These are phyloP conservation scores for Allomyces macrogynus DNA, from an alignment of 192 early-diverging fungal species.

Conservation along the genomic window DNA sequence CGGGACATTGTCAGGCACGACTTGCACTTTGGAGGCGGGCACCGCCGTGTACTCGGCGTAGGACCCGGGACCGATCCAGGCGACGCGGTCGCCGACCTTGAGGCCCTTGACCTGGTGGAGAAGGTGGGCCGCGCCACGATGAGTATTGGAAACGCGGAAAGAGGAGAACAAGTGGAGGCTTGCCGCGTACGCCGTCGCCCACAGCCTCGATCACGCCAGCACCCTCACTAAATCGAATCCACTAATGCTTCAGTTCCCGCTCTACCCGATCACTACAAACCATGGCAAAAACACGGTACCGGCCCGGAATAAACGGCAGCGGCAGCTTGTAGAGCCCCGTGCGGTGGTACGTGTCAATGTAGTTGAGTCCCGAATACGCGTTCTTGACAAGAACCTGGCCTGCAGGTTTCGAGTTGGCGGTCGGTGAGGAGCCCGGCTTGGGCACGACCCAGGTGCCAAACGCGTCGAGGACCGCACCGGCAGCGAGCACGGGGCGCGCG, in stretches of 20 bases:
- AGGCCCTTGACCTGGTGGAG: conserved; percentile 19
- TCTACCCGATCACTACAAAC: too few species aligned
- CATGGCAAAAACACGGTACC: conserved; percentile 9
- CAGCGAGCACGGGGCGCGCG: conserved; percentile 23
- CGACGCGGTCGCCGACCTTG: conserved; percentile 63
- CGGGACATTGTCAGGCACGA: conserved; percentile 23
- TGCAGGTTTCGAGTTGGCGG: neutral
- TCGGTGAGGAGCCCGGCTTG: too few species aligned
- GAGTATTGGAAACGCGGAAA: too few species aligned
- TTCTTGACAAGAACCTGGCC: conserved; percentile 51
- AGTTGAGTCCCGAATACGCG: conserved; percentile 61
- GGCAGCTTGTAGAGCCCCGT: conserved; percentile 47
- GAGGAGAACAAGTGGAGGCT: too few species aligned
- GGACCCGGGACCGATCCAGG: conserved; percentile 33
- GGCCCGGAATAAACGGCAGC: conserved; percentile 47
- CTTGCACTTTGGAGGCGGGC: conserved; percentile 14
- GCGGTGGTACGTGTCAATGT: conserved; percentile 78
- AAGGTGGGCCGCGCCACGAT: too few species aligned
- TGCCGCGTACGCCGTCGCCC: conserved; percentile 24
- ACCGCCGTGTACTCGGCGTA: conserved; percentile 60
- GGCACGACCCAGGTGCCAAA: too few species aligned
- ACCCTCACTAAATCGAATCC: conserved; percentile 28
- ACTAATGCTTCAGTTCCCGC: too few species aligned
- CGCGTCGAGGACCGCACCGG: conserved; percentile 3
- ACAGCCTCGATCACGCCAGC: conserved; percentile 58